Evolutionary conservation across 257 asterid species (phyloP).

Genomic region (Primulina tabacum): DNA sequence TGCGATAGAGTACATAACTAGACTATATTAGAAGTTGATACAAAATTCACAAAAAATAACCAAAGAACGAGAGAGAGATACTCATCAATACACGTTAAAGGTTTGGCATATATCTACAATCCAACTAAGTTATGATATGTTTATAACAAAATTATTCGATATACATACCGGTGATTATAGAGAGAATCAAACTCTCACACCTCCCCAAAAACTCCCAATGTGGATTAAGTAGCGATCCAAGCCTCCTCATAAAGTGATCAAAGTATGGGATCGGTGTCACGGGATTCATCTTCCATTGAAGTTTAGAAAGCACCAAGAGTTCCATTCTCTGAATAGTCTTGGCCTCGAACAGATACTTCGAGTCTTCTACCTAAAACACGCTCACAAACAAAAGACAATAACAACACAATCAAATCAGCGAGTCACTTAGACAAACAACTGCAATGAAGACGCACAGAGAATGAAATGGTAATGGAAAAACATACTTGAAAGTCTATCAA

Average conservation of each 20-base stretch:
- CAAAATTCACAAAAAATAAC: not conserved
- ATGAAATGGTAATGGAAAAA: not conserved
- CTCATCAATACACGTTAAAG: not conserved
- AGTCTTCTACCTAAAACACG: slow-evolving; percentile 58
- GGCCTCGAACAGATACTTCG: slow-evolving; percentile 71
- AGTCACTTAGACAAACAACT: slow-evolving; percentile 38
- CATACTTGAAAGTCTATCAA: slow-evolving; percentile 86
- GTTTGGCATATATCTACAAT: not conserved
- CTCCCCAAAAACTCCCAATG: slow-evolving; percentile 62
- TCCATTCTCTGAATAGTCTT: slow-evolving; percentile 91
- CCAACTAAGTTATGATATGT: slow-evolving; percentile 13
- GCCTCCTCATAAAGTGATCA: slow-evolving; percentile 81
- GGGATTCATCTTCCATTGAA: slow-evolving; percentile 80
- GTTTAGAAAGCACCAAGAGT: slow-evolving; percentile 65
- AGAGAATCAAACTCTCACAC: slow-evolving; percentile 62
- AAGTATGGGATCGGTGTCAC: slow-evolving; percentile 80
- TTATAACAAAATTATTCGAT: slow-evolving; percentile 13
- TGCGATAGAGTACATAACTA: slow-evolving; percentile 28
- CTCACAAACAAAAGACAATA: slow-evolving; percentile 18
- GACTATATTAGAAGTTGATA: not conserved
- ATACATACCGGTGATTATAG: slow-evolving; percentile 57
- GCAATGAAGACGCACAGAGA: slow-evolving; percentile 18
- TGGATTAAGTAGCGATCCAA: slow-evolving; percentile 43
- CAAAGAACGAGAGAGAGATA: not conserved
- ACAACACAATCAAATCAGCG: not conserved